Percentiles rank a stretch among this genome's conserved stretches.
phyloP scores from a whole-genome alignment of 371 early-diverging fungal species.

The Synchytrium microbalum region DNA sequence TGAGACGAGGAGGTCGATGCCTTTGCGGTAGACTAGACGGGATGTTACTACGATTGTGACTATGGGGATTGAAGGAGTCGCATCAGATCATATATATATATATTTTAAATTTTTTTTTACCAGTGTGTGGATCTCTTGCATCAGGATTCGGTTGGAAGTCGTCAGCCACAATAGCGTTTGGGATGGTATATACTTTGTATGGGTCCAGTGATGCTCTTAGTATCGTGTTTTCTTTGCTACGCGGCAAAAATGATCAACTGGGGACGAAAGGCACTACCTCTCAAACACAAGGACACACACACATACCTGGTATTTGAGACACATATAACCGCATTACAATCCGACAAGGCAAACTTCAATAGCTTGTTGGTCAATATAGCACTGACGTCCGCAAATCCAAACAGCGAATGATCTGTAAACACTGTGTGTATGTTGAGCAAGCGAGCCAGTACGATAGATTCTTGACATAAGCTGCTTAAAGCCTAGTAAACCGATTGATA shows the following conservation, averaged over 20 bases:
- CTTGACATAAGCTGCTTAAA: constrained; percentile 90
- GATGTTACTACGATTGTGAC: constrained; percentile 92
- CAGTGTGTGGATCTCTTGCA: constrained; percentile 66
- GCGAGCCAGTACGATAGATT: constrained; percentile 92
- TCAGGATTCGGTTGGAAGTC: constrained; percentile 82
- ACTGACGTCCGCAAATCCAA: constrained; percentile 93
- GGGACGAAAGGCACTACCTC: not conserved
- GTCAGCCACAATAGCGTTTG: constrained; percentile 93
- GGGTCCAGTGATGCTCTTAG: constrained; percentile 87
- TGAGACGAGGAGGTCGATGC: constrained; percentile 87
- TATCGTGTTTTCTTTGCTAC: constrained; percentile 95
- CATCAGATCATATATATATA: not conserved
- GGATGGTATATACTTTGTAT: constrained; percentile 91
- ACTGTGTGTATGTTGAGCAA: constrained; percentile 92
- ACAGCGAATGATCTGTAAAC: constrained; percentile 98
- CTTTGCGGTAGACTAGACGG: constrained; percentile 95
- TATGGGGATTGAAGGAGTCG: constrained; percentile 22
- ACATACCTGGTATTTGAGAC: constrained; percentile 91
- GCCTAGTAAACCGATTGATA: constrained; percentile 45
- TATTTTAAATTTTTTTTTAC: constrained; percentile 22
- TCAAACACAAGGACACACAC: not conserved
- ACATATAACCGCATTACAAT: constrained; percentile 95
- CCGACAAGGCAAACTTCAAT: constrained; percentile 87
- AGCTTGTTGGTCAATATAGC: constrained; percentile 93
- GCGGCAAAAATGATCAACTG: not conserved